Evolutionary conservation across 2,329 filamentous ascomycete genomes (phyloP).

Genomic region (Cytospora piceae): DNA sequence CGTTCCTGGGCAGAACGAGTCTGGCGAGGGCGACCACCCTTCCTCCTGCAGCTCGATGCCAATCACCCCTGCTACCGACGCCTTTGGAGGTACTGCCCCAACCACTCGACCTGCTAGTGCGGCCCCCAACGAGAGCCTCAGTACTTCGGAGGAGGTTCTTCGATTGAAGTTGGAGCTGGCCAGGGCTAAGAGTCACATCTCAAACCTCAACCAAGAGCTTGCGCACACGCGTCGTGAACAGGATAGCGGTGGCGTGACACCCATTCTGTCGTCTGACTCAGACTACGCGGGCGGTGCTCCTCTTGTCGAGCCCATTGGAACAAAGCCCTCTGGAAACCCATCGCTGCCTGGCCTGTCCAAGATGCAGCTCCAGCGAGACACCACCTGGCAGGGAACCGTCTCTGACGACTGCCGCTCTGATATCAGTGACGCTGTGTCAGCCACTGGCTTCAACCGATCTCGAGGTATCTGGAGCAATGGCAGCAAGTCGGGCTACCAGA

Average conservation of each 20-base stretch:
- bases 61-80: constrained; percentile 64
- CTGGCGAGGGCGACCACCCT: constrained; percentile 69
- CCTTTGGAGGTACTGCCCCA: constrained; percentile 51
- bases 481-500: constrained; percentile 46
- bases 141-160: constrained; percentile 61
- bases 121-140: constrained; percentile 47
- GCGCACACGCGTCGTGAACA: constrained; percentile 64
- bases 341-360: constrained; percentile 40
- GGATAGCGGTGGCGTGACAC: constrained; percentile 59
- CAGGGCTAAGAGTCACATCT: constrained; percentile 70
- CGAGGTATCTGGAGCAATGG: constrained; percentile 60
- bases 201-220: constrained; percentile 72
- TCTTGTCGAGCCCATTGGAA: constrained; percentile 31
- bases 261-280: constrained; percentile 46
- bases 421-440: constrained; percentile 57
- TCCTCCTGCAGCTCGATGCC: constrained; percentile 63
- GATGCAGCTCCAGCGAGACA: constrained; percentile 46
- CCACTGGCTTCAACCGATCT: constrained; percentile 55
- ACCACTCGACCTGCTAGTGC: constrained; percentile 58
- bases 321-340: constrained; percentile 38
- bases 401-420: constrained; percentile 62
- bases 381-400: constrained; percentile 50
- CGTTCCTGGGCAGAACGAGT: constrained; percentile 61
- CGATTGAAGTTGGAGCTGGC: constrained; percentile 73
- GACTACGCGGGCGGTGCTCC: constrained; percentile 38